Evolutionary conservation across 2,329 filamentous ascomycete species (phyloP), one percentile per base, ranked within the genome.

Genomic region (Fusarium luffae): DNA sequence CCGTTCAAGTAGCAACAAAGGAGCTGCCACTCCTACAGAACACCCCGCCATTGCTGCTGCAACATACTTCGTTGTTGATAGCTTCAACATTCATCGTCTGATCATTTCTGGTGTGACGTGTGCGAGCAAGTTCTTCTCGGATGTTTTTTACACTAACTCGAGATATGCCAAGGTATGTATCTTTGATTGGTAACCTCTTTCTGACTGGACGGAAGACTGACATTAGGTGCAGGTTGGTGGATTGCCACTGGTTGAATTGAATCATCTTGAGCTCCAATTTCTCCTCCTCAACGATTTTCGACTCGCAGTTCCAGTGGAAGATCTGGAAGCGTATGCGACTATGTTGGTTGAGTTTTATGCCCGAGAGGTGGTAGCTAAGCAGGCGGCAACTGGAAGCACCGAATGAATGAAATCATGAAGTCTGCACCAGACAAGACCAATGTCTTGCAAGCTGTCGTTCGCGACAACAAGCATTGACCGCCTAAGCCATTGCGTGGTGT

Each of bases 261-360:
- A 99, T 77, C 95, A 98, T 77, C 86, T 99, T 41, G 96, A 99
- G 80, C 87, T 98, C 5, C 96, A 99, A 80, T 99, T 99, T 77
- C 86, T 99, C 7, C 86, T 98, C 4, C 85, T 99, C 30, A 99
- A 99, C 80, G 96, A 98, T 79, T 99, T 99, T 79, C 90, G 95
- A 63, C 89, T 99, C 18, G 93, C 93, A 4, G 92, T 99, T 12
- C 92, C 95, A 0, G 92, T 98, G 16, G 96, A 98, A 82, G 95
- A 98, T 76, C 88, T 99, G 63, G 96, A 99, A 80, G 93, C 94
- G 1, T 99, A 99, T 75, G 96, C 94, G 7, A 99, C 96, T 2
- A 98, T 98, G 95, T 85, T 99, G 14, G 96, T 99, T 18, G 95
- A 98, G 77, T 99, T 98, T 77, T 99, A 98, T 77, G 95, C 94